Percentiles rank a stretch among this genome's conserved stretches.
Evolutionary conservation across 345 rosid genomes (phyloP).

Genomic region (Euphorbia pulcherrima): DNA sequence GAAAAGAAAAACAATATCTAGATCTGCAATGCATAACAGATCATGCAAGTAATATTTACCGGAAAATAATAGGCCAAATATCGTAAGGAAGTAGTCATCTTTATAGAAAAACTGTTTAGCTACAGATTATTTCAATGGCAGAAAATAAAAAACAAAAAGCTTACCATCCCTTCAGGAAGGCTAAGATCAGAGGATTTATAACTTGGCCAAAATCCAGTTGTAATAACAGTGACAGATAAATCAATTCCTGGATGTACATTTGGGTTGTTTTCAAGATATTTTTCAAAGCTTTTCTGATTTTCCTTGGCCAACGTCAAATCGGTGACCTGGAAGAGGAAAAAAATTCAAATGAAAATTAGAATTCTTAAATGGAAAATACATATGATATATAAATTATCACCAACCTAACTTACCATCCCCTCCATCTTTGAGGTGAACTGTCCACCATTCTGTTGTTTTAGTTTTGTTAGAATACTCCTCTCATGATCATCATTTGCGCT

Average conservation of each 20-base stretch:
- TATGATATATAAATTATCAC: too few relatives aligned
- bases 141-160: not conserved
- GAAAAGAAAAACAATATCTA: too few relatives aligned
- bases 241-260: conserved; percentile 36
- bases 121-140: too few relatives aligned
- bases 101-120: too few relatives aligned
- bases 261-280: conserved; percentile 23
- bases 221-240: conserved; percentile 31
- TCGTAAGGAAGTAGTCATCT: too few relatives aligned
- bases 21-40: too few relatives aligned
- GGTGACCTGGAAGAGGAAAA: conserved; percentile 25
- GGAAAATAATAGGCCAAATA: too few relatives aligned
- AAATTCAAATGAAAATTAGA: too few relatives aligned
- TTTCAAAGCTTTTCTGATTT: conserved; percentile 30
- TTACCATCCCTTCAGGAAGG: conserved; percentile 35
- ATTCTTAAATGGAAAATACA: too few relatives aligned
- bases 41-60: too few relatives aligned
- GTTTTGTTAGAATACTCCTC: conserved; percentile 33
- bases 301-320: conserved; percentile 35
- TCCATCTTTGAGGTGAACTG: conserved; percentile 57
- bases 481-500: conserved; percentile 39
- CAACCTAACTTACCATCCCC: conserved; percentile 31
- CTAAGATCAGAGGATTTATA: conserved; percentile 37
- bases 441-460: conserved; percentile 53
- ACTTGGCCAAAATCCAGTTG: conserved; percentile 39